Conservation (phyloP, 140 eudicot species). For the Ambrosia hybrid region DNA sequence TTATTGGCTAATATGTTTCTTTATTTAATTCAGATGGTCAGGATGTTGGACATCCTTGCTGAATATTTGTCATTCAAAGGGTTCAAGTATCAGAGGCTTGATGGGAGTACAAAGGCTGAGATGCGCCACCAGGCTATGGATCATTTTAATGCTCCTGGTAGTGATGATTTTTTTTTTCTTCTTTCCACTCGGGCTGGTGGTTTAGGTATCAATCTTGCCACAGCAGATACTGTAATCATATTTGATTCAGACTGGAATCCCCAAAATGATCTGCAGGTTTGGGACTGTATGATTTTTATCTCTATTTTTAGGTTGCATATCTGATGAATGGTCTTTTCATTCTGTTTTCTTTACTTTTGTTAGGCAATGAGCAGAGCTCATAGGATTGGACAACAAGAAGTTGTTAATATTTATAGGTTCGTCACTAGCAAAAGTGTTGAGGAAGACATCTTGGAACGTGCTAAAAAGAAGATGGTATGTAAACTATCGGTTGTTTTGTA, state of each 20-base stretch:
- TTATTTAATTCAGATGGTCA: slow-evolving; percentile 76
- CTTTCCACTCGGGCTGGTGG: slow-evolving; percentile 99
- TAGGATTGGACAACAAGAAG: slow-evolving; percentile 96
- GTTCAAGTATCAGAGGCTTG: slow-evolving; percentile 94
- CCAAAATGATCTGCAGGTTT: slow-evolving; percentile 95
- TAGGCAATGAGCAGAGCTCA: slow-evolving; percentile 99
- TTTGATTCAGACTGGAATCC: slow-evolving; percentile 99
- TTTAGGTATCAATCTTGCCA: slow-evolving; percentile 95
- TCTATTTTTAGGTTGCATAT: not conserved
- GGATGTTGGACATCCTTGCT: slow-evolving; percentile 94
- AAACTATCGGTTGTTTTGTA: not conserved
- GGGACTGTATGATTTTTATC: slow-evolving; percentile 3
- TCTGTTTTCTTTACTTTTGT: not conserved
- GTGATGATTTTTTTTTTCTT: slow-evolving; percentile 98
- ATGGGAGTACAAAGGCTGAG: slow-evolving; percentile 98
- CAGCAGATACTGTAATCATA: slow-evolving; percentile 97
- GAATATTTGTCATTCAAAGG: slow-evolving; percentile 92
- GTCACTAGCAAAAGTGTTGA: slow-evolving; percentile 98
- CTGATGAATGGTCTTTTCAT: not conserved
- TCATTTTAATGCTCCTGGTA: slow-evolving; percentile 97
- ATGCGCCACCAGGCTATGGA: slow-evolving; percentile 98
- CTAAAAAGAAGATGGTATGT: slow-evolving; percentile 91
- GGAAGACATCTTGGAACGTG: slow-evolving; percentile 98
- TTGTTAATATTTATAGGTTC: slow-evolving; percentile 90
- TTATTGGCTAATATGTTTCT: not conserved